phyloP scores from a whole-genome alignment of 2,329 filamentous ascomycete genomes.

The Elsinoe arachidis region DNA sequence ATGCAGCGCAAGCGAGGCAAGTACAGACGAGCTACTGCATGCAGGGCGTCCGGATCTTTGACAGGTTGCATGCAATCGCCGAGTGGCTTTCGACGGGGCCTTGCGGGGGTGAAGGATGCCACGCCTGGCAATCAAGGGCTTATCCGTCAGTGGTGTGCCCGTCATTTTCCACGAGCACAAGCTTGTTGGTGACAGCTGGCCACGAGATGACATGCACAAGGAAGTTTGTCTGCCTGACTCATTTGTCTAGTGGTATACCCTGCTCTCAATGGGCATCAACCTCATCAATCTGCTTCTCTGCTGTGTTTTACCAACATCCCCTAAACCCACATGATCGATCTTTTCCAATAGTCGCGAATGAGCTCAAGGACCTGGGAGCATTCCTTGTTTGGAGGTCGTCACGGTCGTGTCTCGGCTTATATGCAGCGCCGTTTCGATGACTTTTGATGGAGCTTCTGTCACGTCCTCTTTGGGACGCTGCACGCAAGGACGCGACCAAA shows the following conservation, averaged over 20 bases:
- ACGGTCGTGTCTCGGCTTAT: background rate
- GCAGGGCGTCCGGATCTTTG: slow-evolving; percentile 9
- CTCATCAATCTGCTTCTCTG: background rate
- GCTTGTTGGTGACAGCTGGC: background rate
- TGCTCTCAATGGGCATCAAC: slow-evolving; percentile 1
- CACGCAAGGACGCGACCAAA: slow-evolving; percentile 2
- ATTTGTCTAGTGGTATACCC: background rate
- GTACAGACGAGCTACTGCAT: background rate
- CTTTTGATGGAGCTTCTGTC: background rate
- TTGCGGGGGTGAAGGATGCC: background rate
- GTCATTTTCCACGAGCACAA: background rate
- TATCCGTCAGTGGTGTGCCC: background rate
- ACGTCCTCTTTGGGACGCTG: background rate
- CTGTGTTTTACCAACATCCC: background rate
- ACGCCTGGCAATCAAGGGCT: background rate
- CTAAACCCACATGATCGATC: background rate
- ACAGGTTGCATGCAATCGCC: slow-evolving; percentile 10
- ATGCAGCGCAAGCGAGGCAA: slow-evolving; percentile 2
- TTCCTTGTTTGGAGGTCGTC: slow-evolving; percentile 7
- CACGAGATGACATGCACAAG: background rate
- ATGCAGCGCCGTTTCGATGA: slow-evolving; percentile 9
- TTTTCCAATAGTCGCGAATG: background rate
- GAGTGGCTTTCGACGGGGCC: background rate
- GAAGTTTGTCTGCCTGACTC: background rate
- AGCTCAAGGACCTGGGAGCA: background rate